Conservation (phyloP, 2,329 filamentous ascomycete species). For the Fusarium pilosicola region DNA sequence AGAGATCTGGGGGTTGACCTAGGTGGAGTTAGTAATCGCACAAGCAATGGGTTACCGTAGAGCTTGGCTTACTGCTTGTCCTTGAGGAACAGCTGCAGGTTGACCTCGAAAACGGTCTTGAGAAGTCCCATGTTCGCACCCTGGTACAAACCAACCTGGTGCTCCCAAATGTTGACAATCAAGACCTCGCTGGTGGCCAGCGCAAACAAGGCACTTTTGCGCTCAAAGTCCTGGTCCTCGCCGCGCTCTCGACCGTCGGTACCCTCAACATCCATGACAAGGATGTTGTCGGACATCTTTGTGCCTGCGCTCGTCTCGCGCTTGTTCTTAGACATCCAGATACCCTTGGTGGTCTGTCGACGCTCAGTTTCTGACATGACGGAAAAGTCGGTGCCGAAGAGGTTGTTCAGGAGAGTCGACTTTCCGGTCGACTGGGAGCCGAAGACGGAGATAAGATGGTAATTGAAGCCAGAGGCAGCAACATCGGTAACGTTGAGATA, state of each 20-base stretch:
- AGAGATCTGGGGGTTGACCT: conserved; percentile 90
- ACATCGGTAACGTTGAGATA: conserved; percentile 86
- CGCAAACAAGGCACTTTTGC: conserved; percentile 97
- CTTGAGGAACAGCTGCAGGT: conserved; percentile 95
- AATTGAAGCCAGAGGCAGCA: conserved; percentile 94
- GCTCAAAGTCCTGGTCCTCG: conserved; percentile 98
- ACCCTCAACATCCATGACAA: conserved; percentile 99
- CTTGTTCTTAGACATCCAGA: conserved; percentile 99
- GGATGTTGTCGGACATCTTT: conserved; percentile 94
- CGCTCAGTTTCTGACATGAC: conserved; percentile 97
- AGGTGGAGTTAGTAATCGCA: conserved; percentile 33
- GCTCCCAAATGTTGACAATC: conserved; percentile 99
- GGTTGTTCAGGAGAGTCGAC: conserved; percentile 93
- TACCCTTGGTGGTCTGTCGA: conserved; percentile 97
- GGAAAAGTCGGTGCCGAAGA: conserved; percentile 95
- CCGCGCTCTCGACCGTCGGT: conserved; percentile 96
- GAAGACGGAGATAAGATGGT: conserved; percentile 98
- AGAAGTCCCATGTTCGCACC: conserved; percentile 98
- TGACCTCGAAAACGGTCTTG: conserved; percentile 99
- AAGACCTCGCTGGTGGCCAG: conserved; percentile 97
- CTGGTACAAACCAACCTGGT: conserved; percentile 97
- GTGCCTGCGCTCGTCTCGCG: conserved; percentile 59
- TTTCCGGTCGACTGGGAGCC: conserved; percentile 99
- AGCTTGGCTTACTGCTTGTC: conserved; percentile 78
- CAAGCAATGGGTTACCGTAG: neutral